A percentile compares a stretch with the other conserved stretches of the same genome.
These are phyloP conservation scores for Psilocybe sp. DNA, from an alignment of 768 basidiomycete genomes.

Conservation along the genomic window DNA sequence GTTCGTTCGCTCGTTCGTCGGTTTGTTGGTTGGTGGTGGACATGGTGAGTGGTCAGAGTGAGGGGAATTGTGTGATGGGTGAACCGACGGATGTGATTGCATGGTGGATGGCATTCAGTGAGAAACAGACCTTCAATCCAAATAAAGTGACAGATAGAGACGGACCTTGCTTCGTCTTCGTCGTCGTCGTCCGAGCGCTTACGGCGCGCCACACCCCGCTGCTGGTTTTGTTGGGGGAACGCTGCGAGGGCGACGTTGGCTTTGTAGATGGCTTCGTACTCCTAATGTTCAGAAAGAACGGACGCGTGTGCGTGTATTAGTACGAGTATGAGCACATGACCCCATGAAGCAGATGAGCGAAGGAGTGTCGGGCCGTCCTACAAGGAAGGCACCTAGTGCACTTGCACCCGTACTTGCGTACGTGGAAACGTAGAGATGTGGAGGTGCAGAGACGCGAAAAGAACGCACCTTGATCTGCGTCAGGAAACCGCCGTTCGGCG, in stretches of 20 bases:
- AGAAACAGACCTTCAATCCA: constrained; percentile 1
- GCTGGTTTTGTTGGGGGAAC: constrained; percentile 50
- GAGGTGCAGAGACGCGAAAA: background rate
- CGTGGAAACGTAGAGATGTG: too few relatives aligned
- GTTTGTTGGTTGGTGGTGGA: too few relatives aligned
- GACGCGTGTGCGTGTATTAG: background rate
- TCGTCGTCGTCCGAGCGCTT: constrained; percentile 78
- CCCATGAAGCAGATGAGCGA: too few relatives aligned
- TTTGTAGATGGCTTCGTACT: constrained; percentile 91
- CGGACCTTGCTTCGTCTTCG: constrained; percentile 42
- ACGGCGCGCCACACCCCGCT: constrained; percentile 35
- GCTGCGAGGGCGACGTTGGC: constrained; percentile 68
- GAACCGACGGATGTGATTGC: too few relatives aligned
- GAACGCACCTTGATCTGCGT: constrained; percentile 81
- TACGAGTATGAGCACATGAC: too few relatives aligned
- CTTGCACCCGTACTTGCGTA: too few relatives aligned
- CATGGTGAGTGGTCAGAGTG: too few relatives aligned
- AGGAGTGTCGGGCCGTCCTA: too few relatives aligned
- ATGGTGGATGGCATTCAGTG: background rate
- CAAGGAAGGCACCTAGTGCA: too few relatives aligned
- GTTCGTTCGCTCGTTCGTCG: too few relatives aligned
- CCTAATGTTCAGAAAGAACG: constrained; percentile 39
- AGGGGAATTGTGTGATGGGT: too few relatives aligned
- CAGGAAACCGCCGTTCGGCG: constrained; percentile 88
- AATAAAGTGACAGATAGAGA: background rate